phyloP scores from a whole-genome alignment of 805 yeast genomes.

The Barnettozyma sucrosica region DNA sequence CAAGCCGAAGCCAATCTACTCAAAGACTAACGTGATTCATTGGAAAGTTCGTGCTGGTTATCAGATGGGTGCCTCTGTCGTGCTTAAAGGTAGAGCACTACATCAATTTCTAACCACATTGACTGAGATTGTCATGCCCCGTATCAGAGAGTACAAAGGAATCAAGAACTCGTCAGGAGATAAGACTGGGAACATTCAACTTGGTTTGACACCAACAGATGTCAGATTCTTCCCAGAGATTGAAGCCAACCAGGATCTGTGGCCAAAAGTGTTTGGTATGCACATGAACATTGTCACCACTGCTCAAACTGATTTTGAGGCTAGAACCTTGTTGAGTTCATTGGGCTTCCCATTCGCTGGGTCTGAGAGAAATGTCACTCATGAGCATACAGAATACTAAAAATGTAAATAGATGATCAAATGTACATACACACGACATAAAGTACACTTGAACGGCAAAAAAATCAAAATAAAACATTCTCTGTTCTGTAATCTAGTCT shows the following conservation, averaged over 20 bases:
- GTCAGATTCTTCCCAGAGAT: slow-evolving; percentile 87
- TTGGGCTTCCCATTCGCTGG: slow-evolving; percentile 76
- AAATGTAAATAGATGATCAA: neutral
- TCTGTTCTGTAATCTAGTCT: neutral
- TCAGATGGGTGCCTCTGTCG: slow-evolving; percentile 86
- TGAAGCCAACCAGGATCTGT: slow-evolving; percentile 81
- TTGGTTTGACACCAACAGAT: slow-evolving; percentile 76
- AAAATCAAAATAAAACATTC: neutral
- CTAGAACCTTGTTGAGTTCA: slow-evolving; percentile 77
- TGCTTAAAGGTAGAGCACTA: slow-evolving; percentile 74
- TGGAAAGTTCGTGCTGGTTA: slow-evolving; percentile 87
- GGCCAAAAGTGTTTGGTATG: slow-evolving; percentile 84
- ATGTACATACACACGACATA: neutral
- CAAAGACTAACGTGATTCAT: slow-evolving; percentile 72
- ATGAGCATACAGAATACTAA: slow-evolving; percentile 22
- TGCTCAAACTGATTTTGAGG: slow-evolving; percentile 87
- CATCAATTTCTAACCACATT: slow-evolving; percentile 79
- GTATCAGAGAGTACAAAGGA: slow-evolving; percentile 84
- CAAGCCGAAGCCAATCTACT: slow-evolving; percentile 67
- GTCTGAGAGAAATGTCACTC: slow-evolving; percentile 33
- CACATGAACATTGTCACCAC: slow-evolving; percentile 79
- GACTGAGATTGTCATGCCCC: slow-evolving; percentile 88
- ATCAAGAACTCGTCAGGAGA: slow-evolving; percentile 76
- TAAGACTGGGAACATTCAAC: slow-evolving; percentile 74
- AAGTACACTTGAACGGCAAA: neutral